Percentiles rank a stretch among this genome's conserved stretches.
Evolutionary conservation across 108 stramenopile genomes (phyloP).

Genomic region (Skeletonema menzelii): DNA sequence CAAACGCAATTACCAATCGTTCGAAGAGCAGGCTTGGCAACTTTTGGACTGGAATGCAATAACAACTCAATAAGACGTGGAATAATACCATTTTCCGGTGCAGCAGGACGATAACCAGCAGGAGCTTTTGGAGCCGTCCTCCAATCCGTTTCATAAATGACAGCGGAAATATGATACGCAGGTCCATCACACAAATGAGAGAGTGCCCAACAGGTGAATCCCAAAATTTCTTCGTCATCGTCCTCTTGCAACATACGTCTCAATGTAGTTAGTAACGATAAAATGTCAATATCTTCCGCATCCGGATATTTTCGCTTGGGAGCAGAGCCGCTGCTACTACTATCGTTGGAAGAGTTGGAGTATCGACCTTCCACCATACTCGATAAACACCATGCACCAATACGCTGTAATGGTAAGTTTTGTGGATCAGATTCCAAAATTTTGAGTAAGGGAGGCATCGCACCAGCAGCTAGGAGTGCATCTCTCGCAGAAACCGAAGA

Average conservation of each 20-base stretch:
- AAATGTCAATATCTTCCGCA: conserved; percentile 83
- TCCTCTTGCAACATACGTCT: conserved; percentile 69
- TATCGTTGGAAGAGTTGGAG: conserved; percentile 9
- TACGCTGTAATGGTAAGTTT: conserved; percentile 73
- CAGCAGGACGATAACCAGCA: conserved; percentile 2
- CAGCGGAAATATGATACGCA: conserved; percentile 88
- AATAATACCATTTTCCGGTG: conserved; percentile 69
- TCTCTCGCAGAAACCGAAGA: conserved; percentile 69
- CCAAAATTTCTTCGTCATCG: conserved; percentile 88
- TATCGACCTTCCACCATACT: conserved; percentile 67
- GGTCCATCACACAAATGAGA: conserved; percentile 96
- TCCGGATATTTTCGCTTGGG: conserved; percentile 51
- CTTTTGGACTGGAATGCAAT: conserved; percentile 83
- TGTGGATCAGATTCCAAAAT: conserved; percentile 65
- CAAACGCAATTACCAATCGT: conserved; percentile 97
- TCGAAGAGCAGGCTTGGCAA: conserved; percentile 94
- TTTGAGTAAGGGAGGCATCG: conserved; percentile 67
- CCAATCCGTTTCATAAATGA: conserved; percentile 64
- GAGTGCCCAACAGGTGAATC: conserved; percentile 94
- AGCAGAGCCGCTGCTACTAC: conserved; percentile 13
- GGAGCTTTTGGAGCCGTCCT: neutral
- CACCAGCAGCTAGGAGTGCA: conserved; percentile 82
- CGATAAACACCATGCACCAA: conserved; percentile 81
- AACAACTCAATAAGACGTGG: conserved; percentile 92
- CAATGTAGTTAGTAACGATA: conserved; percentile 78